Evolutionary conservation across 495 filamentous ascomycete genomes (phyloP).

Genomic region (Cairneyella variabilis): DNA sequence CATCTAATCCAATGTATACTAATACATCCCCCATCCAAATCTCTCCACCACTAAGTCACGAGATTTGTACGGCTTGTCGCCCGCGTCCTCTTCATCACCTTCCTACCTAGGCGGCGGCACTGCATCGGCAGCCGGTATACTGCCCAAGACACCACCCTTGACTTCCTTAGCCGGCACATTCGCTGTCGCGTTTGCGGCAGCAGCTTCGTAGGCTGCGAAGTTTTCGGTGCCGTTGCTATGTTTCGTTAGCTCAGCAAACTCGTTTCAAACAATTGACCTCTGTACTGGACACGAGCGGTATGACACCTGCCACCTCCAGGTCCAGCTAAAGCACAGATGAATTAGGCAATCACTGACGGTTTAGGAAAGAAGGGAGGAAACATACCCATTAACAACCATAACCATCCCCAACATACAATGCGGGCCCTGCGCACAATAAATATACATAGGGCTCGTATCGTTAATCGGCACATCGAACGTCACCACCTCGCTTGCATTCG

Average conservation of each 20-base stretch:
- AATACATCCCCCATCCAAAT: no score
- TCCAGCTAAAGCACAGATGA: background rate
- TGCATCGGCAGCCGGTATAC: constrained; percentile 5
- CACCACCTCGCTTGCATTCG: constrained; percentile 12
- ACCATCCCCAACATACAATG: constrained; percentile 50
- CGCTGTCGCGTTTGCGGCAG: constrained; percentile 4
- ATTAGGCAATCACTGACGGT: background rate
- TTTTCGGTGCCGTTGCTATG: constrained; percentile 3
- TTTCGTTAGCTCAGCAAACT: background rate
- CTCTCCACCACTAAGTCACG: no score
- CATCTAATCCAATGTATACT: no score
- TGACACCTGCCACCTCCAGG: background rate
- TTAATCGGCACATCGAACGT: constrained; percentile 43
- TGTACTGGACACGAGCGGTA: background rate
- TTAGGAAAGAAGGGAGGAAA: background rate
- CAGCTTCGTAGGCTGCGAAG: constrained; percentile 7
- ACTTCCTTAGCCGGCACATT: constrained; percentile 3
- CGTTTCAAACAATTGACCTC: background rate
- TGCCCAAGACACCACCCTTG: constrained; percentile 7
- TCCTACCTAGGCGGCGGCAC: constrained; percentile 5
- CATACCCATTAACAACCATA: constrained; percentile 36
- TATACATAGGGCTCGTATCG: constrained; percentile 43
- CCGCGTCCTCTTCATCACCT: background rate
- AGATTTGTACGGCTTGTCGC: no score
- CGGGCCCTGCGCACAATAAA: constrained; percentile 44